A percentile compares a stretch with the other conserved stretches of the same genome.
Evolutionary conservation across 164 flowering plant species (phyloP).

Genomic region (Umbellularia californica): DNA sequence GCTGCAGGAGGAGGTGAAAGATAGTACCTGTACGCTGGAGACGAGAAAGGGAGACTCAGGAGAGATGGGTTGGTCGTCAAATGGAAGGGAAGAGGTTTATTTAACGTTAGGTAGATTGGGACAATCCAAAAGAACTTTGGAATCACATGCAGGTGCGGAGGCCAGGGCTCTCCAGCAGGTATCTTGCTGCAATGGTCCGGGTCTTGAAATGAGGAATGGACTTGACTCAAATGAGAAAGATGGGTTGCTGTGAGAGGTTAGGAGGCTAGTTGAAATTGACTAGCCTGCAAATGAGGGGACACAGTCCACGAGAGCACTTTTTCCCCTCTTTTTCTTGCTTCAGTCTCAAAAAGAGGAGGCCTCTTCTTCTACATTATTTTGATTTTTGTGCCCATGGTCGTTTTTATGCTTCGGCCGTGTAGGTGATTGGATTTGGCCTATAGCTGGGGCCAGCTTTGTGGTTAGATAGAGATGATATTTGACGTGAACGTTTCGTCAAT

Average conservation of each 20-base stretch:
- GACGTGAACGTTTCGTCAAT: neutral
- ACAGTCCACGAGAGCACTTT: neutral
- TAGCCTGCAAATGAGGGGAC: neutral
- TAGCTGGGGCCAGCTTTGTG: neutral
- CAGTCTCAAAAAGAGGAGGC: neutral
- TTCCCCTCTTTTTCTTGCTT: neutral
- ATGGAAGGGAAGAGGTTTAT: neutral
- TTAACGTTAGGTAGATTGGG: neutral
- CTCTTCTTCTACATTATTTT: neutral
- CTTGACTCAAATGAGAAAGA: neutral
- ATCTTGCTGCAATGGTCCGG: neutral
- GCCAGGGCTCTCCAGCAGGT: neutral
- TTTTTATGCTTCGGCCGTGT: neutral
- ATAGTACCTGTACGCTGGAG: neutral
- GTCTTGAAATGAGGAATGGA: neutral
- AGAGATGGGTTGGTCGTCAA: neutral
- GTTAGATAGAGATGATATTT: neutral
- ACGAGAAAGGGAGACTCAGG: neutral
- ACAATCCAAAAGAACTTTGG: neutral
- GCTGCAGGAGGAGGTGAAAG: neutral
- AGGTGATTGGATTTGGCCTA: neutral
- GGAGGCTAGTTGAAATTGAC: neutral
- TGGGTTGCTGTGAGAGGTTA: neutral
- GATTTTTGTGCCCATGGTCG: neutral
- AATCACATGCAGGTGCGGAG: neutral